Evolutionary conservation across 345 rosid species (phyloP).

Genomic region (Arabis hirsuta): DNA sequence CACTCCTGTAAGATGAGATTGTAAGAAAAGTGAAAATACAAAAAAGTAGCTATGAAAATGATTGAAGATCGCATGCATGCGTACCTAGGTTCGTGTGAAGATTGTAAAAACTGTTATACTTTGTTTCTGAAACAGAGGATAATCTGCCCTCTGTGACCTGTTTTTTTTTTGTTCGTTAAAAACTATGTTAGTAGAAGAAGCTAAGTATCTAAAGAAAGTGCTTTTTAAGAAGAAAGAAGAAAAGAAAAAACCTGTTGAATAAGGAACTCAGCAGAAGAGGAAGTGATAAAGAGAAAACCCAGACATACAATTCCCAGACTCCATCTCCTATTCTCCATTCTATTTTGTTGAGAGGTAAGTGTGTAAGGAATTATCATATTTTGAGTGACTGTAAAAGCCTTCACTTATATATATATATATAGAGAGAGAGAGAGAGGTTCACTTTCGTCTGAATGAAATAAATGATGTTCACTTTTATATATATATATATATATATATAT

Average conservation of each 20-base stretch:
- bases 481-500: too few relatives aligned
- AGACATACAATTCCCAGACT: background rate
- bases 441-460: too few relatives aligned
- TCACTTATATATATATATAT: background rate
- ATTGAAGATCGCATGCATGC: background rate
- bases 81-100: conserved; percentile 26
- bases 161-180: background rate
- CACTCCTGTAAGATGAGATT: conserved; percentile 19
- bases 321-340: conserved; percentile 13
- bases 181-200: background rate
- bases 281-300: background rate
- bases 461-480: too few relatives aligned
- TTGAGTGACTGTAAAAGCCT: background rate
- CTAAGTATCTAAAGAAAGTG: background rate
- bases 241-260: conserved; percentile 5
- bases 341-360: background rate
- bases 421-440: background rate
- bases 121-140: conserved; percentile 10
- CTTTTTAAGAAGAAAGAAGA: background rate
- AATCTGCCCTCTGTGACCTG: conserved; percentile 29
- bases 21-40: background rate
- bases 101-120: conserved; percentile 26
- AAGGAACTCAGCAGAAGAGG: conserved; percentile 22
- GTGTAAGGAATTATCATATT: background rate
- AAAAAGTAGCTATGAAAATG: background rate